Evolutionary conservation across 2,329 filamentous ascomycete genomes (phyloP).

Genomic region (Trichoderma lentiforme): DNA sequence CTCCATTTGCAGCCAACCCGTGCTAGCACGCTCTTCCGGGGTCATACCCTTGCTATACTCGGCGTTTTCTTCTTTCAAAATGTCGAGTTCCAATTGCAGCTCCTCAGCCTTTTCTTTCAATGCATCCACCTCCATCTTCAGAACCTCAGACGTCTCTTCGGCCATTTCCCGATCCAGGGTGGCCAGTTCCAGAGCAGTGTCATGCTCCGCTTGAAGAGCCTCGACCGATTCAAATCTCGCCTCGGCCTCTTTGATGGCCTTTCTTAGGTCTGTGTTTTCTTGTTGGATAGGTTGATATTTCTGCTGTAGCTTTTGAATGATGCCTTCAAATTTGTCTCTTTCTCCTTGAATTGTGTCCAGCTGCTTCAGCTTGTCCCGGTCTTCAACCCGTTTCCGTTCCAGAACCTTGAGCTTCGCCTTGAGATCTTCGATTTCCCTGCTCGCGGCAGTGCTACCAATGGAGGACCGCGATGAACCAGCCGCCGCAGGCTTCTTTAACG

Average conservation of each 20-base stretch:
- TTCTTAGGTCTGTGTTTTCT: constrained; percentile 73
- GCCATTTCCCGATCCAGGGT: constrained; percentile 94
- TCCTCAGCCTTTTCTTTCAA: constrained; percentile 77
- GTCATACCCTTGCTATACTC: constrained; percentile 82
- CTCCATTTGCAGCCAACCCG: constrained; percentile 89
- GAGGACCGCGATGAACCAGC: constrained; percentile 32
- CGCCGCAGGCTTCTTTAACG: constrained; percentile 30
- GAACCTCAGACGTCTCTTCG: constrained; percentile 81
- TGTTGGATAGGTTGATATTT: constrained; percentile 84
- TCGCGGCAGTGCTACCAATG: constrained; percentile 48
- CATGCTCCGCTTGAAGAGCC: constrained; percentile 75
- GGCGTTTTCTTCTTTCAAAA: constrained; percentile 80
- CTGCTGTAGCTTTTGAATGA: constrained; percentile 85
- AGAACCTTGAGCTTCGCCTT: constrained; percentile 83
- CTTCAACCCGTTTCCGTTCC: constrained; percentile 82
- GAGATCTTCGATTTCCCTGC: constrained; percentile 76
- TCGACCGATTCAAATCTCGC: constrained; percentile 64
- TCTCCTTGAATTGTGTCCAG: constrained; percentile 74
- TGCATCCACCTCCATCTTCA: constrained; percentile 75
- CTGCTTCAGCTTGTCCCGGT: constrained; percentile 77
- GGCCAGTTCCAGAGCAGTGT: constrained; percentile 79
- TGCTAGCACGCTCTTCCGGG: constrained; percentile 79
- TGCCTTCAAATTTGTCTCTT: constrained; percentile 72
- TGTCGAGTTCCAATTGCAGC: constrained; percentile 80
- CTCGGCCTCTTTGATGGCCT: constrained; percentile 74